Evolutionary conservation across 371 early-diverging fungal species (phyloP), one percentile per base, ranked within the genome.

Genomic region (Mortierella polycephala): DNA sequence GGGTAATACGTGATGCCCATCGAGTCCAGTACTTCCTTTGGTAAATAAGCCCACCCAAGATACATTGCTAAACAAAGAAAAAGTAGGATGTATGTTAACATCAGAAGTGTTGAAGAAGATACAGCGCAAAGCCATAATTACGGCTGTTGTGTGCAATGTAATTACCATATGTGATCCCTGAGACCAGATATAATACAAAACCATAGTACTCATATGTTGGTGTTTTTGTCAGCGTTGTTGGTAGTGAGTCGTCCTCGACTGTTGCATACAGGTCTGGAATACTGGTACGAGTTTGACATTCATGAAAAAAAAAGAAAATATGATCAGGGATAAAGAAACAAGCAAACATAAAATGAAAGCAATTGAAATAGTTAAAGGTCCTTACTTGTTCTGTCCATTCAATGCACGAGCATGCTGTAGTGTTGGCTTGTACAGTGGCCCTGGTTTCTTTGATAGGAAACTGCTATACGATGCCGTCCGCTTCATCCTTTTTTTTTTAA

Each of bases 141-240:
- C 23, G 13, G n/a, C 47, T 52, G 59, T 30, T 4, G 30, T 30
- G 30, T 30, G 41, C 5, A 53, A 45, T 23, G 39, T 21, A 45
- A 21, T 39, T 69, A 86, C 89, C 91, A 69, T 92, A 89, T 9
- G 85, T 86, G 10, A 93, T 89, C 77, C 91, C 89, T 2, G 95
- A 93, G 8, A 89, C 84, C n/a, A 95, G 84, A 65, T 95, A 95
- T 65, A 94, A 84, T 16, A 91, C 94, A 81, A 95, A 95, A 13
- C 95, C 95, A 74, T 93, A 92, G 77, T 93, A 94, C 62, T 95
- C 95, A 66, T 91, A 91, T 0, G 91, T 88, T 9, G 93, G 93
- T 16, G 91, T 93, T 57, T 91, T 91, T 55, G 88, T 88, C 51
- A 83, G 23, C 4, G 77, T 83, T 20, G 82, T 82, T 14, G 82